These are phyloP conservation scores for Tulasnella sp. DNA, from an alignment of 768 basidiomycete species.

Conservation along the genomic window DNA sequence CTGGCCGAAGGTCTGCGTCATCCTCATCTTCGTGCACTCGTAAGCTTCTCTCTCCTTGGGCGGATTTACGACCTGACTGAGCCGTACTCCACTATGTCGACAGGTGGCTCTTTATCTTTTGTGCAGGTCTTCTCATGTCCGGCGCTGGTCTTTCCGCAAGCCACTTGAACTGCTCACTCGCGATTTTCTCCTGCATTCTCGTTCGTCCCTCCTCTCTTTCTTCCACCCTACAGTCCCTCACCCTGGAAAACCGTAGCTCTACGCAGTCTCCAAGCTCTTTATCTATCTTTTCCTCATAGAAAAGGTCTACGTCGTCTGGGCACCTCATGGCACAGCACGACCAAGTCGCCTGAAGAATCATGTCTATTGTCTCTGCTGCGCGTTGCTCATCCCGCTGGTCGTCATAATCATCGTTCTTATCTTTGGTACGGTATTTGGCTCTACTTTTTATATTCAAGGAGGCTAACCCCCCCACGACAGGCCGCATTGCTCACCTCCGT, in stretches of 20 bases:
- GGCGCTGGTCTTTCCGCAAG: slow-evolving; percentile 20
- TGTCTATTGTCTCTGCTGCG: neutral
- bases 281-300: slow-evolving; percentile 23
- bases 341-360: slow-evolving; percentile 10
- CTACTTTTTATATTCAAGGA: neutral
- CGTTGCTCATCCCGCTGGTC: slow-evolving; percentile 11
- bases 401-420: slow-evolving; percentile 13
- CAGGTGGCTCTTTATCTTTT: slow-evolving; percentile 18
- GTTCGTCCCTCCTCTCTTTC: neutral
- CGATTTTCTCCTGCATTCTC: slow-evolving; percentile 22
- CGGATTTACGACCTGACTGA: neutral
- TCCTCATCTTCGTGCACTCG: slow-evolving; percentile 17
- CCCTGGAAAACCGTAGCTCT: neutral
- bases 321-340: neutral
- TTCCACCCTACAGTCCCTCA: neutral
- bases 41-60: neutral
- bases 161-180: slow-evolving; percentile 5
- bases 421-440: neutral
- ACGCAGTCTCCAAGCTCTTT: slow-evolving; percentile 20
- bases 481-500: slow-evolving; percentile 17
- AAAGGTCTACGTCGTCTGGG: slow-evolving; percentile 20
- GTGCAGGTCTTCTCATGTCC: slow-evolving; percentile 13
- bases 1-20: slow-evolving; percentile 13
- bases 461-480: neutral
- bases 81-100: neutral